These are phyloP conservation scores for Aegle marmelos DNA, from an alignment of 345 rosid species.

Conservation along the genomic window DNA sequence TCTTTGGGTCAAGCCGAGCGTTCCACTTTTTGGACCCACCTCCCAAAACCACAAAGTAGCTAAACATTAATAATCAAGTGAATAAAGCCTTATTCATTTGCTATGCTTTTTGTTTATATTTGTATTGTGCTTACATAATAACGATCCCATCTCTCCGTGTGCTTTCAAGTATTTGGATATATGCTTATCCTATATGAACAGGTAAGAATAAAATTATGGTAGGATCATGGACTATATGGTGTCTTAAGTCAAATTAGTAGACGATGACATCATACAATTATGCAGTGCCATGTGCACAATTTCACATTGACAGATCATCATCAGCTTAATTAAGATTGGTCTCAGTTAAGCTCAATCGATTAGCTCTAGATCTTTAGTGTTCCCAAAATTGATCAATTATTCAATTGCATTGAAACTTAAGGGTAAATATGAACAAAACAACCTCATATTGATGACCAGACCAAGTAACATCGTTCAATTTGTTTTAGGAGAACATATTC, in stretches of 20 bases:
- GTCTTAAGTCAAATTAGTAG: slow-evolving; percentile 56
- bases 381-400: too few relatives aligned
- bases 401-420: not conserved
- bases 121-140: not conserved
- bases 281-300: slow-evolving; percentile 1
- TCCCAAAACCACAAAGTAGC: not conserved
- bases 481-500: not conserved
- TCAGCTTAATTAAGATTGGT: not conserved
- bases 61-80: not conserved
- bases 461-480: too few relatives aligned
- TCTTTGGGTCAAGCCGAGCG: not conserved
- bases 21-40: slow-evolving; percentile 9
- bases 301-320: not conserved
- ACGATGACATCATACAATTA: slow-evolving; percentile 47
- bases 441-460: too few relatives aligned
- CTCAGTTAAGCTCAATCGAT: not conserved
- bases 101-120: not conserved
- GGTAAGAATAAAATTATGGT: slow-evolving; percentile 16
- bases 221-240: slow-evolving; percentile 10
- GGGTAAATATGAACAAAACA: not conserved
- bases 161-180: not conserved
- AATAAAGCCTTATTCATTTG: not conserved
- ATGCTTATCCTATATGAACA: not conserved
- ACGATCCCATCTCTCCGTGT: not conserved
- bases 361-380: not conserved